These are phyloP conservation scores for Mariannaea elegans DNA, from an alignment of 2,329 filamentous ascomycete species.

Conservation along the genomic window DNA sequence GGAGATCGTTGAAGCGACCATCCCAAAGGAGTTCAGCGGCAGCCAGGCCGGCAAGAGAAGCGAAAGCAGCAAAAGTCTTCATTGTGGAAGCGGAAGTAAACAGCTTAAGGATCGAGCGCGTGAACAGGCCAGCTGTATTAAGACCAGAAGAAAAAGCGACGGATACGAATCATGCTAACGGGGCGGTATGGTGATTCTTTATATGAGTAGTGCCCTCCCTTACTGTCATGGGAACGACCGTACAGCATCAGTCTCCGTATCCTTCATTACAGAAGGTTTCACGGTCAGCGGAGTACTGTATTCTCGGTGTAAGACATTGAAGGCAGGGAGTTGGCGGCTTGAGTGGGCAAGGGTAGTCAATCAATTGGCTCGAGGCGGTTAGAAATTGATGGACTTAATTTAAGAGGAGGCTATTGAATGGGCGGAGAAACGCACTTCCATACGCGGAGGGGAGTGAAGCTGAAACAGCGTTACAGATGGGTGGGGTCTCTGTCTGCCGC, in stretches of 20 bases:
- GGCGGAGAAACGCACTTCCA: constrained; percentile 23
- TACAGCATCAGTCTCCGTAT: no score
- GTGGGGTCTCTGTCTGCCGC: no score
- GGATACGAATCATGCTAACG: not conserved
- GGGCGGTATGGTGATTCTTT: not conserved
- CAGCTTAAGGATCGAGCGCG: constrained; percentile 7
- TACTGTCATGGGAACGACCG: no score
- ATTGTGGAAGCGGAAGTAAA: no score
- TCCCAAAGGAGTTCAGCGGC: constrained; percentile 63
- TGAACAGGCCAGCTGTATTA: constrained; percentile 14
- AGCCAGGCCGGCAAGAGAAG: constrained; percentile 13
- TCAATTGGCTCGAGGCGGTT: constrained; percentile 5
- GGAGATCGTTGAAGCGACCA: constrained; percentile 70
- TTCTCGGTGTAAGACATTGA: no score
- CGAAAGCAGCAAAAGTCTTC: constrained; percentile 19
- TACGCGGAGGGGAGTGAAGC: constrained; percentile 10
- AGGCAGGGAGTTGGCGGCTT: constrained; percentile 1
- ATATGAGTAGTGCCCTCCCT: no score
- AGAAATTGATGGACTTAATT: constrained; percentile 15
- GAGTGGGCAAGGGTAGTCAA: not conserved
- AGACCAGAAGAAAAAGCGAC: constrained; percentile 5
- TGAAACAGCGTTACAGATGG: constrained; percentile 22
- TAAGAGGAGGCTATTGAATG: constrained; percentile 2
- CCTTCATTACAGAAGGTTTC: no score
- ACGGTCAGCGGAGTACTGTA: no score